Base-by-base conservation (phyloP, 2,329 filamentous ascomycete genomes). In the Aspergillus fumigatiaffinis region DNA sequence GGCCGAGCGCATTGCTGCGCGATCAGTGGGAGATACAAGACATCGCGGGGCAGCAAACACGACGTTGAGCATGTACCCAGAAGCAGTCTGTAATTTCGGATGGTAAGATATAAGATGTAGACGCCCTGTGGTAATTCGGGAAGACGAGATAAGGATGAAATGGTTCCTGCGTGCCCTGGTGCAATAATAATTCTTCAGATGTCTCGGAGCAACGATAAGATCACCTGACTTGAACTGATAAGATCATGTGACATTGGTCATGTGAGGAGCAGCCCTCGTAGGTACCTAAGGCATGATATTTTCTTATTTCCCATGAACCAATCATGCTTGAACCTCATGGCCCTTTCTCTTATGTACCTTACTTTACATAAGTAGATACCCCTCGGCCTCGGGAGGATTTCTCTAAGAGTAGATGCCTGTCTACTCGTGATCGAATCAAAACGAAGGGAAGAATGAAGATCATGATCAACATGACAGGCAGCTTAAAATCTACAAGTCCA, bases 1-100 rank as follows among this genome's bases (percentile, higher is more conserved):
- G 49, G 54, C 51, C 59, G 60, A 49, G 58, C 66, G 69, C 69
- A 71, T 71, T 56, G 55, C 63, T 59, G 60, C 61, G 52, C 56
- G 49, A 60, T 65, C 53, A 61, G 46, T 50, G 54, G 55, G 54
- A 55, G 51, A 56, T 55, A 56, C 41, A 57, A 52, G 50, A 56
- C 57, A 64, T 59, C 58, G 54, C 54, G 62, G 52, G 50, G 25
- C 21, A 51, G 46, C 14, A 51, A 38, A 28, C 28, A 50, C 51
- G 54, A 57, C 25, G 41, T 26, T 53, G 50, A 23, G 54, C 63
- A 66, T 65, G 61, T 63, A 55, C 59, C 44, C 35, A 49, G 26
- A 12, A 12, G 28, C 12, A 20, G 23, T 46, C 20, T n/a, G 21
- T 28, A 21, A 54, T 26, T 29, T 29, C 2, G 21, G 14, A 35